phyloP scores from a whole-genome alignment of 441 rosid species.

The Hura crepitans region DNA sequence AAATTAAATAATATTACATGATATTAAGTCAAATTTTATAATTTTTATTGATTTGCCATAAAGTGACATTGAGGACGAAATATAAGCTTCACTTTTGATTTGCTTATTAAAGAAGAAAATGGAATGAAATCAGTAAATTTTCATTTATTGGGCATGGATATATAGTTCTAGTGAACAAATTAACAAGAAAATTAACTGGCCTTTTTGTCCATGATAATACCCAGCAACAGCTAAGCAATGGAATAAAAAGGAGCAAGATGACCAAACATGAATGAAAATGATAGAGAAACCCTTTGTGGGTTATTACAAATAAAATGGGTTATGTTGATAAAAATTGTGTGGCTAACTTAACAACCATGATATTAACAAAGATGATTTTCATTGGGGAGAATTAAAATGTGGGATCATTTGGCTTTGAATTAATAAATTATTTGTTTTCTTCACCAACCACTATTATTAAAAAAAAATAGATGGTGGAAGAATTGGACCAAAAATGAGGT shows the following conservation, averaged over 20 bases:
- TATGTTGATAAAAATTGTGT: neutral
- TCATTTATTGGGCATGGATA: neutral
- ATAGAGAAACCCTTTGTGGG: conserved; percentile 26
- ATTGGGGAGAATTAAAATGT: neutral
- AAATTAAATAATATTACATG: too few relatives aligned
- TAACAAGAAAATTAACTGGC: neutral
- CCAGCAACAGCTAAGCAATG: conserved; percentile 19
- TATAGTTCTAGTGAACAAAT: neutral
- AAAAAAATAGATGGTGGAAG: conserved; percentile 11
- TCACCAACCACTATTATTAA: conserved; percentile 32
- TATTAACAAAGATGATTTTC: neutral
- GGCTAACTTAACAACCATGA: conserved; percentile 39
- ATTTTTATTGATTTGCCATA: too few relatives aligned
- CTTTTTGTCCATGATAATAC: conserved; percentile 9
- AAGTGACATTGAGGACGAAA: too few relatives aligned
- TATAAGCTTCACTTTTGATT: conserved; percentile 1
- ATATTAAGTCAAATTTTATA: too few relatives aligned
- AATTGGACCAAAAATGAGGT: conserved; percentile 24
- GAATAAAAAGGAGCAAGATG: neutral
- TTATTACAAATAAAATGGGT: neutral
- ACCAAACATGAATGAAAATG: conserved; percentile 34
- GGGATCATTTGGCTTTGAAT: too few relatives aligned
- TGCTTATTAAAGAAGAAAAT: conserved; percentile 6
- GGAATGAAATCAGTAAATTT: neutral
- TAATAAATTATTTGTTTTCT: neutral